Conservation (phyloP, 139 green algal genomes). For the Tetradesmus obliquus region DNA sequence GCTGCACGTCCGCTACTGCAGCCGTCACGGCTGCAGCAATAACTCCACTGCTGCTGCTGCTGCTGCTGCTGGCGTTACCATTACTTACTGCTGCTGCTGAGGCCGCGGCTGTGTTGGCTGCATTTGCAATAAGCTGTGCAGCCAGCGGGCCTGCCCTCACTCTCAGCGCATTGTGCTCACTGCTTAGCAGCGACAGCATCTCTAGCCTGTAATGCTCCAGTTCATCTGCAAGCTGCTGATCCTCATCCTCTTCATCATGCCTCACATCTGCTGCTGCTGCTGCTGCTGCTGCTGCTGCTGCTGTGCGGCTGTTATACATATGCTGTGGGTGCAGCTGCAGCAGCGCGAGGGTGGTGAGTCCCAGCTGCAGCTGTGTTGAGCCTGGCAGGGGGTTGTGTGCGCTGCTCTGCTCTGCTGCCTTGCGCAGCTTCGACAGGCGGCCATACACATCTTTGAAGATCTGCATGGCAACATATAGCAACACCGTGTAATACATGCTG, state of each 20-base stretch:
- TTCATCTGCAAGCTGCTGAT: neutral
- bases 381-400: conserved; percentile 9
- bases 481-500: neutral
- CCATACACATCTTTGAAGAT: conserved; percentile 9
- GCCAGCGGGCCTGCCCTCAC: neutral
- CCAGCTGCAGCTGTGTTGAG: conserved; percentile 34
- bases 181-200: conserved; percentile 10
- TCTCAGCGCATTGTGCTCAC: neutral
- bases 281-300: conserved; percentile 8
- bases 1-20: neutral
- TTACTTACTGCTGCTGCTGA: neutral
- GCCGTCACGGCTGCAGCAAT: neutral
- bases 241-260: neutral
- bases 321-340: conserved; percentile 33
- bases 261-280: neutral
- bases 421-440: neutral
- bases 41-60: conserved; percentile 14
- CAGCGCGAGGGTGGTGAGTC: neutral
- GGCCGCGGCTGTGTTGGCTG: neutral
- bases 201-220: neutral
- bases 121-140: neutral
- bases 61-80: neutral
- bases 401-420: neutral
- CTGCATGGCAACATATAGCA: conserved; percentile 8
- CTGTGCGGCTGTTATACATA: neutral